Conservation (phyloP, 2,329 filamentous ascomycete genomes). For the Botrytis galanthina region DNA sequence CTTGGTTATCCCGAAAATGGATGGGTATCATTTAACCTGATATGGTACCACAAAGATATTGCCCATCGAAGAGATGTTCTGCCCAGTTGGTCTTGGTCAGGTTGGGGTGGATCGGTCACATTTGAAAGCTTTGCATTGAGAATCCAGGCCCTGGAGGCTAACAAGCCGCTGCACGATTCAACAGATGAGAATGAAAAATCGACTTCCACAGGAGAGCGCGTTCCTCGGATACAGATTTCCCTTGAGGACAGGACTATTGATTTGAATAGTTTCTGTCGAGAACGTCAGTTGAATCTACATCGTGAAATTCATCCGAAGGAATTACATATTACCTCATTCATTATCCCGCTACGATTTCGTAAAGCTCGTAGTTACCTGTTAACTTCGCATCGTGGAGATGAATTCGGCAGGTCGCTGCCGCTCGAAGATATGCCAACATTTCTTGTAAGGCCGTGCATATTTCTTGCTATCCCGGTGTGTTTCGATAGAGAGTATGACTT, state of each 20-base stretch:
- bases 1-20: background rate
- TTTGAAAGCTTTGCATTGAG: background rate
- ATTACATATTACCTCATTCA: background rate
- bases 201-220: background rate
- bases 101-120: background rate
- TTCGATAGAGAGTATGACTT: background rate
- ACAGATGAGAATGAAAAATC: background rate
- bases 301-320: fast-evolving
- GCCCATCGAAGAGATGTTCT: background rate
- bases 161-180: background rate
- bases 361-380: fast-evolving
- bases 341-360: background rate
- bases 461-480: background rate
- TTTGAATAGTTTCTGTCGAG: background rate
- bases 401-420: too few relatives aligned
- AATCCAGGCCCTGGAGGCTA: background rate
- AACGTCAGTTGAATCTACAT: background rate
- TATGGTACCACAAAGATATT: background rate
- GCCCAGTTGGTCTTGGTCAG: background rate
- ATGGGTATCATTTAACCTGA: fast-evolving
- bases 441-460: fast-evolving
- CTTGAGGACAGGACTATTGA: background rate
- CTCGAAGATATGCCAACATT: background rate
- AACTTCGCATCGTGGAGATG: too few relatives aligned
- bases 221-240: background rate